Percentiles rank a stretch among this genome's conserved stretches.
phyloP scores from a whole-genome alignment of 1,284 basidiomycete genomes.

The Irpex sp. region DNA sequence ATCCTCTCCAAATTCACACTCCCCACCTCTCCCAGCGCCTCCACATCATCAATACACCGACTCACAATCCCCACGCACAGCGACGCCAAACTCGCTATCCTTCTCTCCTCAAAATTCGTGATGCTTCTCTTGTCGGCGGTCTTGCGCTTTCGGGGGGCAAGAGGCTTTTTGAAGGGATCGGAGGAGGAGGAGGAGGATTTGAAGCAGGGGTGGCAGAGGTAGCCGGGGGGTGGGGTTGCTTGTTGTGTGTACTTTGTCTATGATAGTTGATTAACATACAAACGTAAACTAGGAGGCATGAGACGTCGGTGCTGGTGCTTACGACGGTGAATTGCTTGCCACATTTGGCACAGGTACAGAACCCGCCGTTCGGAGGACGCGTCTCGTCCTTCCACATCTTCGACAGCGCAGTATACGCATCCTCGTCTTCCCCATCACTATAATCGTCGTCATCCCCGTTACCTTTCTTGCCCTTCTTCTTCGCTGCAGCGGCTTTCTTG shows the following conservation, averaged over 20 bases:
- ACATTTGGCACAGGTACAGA: conserved; percentile 82
- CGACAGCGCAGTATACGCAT: conserved; percentile 58
- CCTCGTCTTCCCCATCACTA: conserved; percentile 41
- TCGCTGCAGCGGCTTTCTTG: conserved; percentile 30
- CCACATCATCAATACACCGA: conserved; percentile 85
- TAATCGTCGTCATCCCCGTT: conserved; percentile 27
- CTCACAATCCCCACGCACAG: conserved; percentile 85
- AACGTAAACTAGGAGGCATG: too few relatives aligned
- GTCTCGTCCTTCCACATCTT: conserved; percentile 44
- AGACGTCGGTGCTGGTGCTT: conserved; percentile 25
- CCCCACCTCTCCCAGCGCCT: conserved; percentile 87
- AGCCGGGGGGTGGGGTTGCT: conserved; percentile 65
- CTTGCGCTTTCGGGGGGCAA: conserved; percentile 58
- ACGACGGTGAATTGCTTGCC: conserved; percentile 87
- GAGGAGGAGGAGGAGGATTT: conserved; percentile 60
- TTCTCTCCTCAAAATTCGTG: conserved; percentile 66
- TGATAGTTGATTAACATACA: conserved; percentile 9
- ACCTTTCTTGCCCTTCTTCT: not conserved
- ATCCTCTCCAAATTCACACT: conserved; percentile 78
- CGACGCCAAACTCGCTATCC: conserved; percentile 68
- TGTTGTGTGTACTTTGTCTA: conserved; percentile 86
- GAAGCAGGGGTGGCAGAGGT: conserved; percentile 77
- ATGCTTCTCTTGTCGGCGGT: conserved; percentile 61
- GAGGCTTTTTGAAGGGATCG: conserved; percentile 82
- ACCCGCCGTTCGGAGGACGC: conserved; percentile 75